Evolutionary conservation across 768 basidiomycete genomes (phyloP).

Genomic region (Boletus rubescentipes): DNA sequence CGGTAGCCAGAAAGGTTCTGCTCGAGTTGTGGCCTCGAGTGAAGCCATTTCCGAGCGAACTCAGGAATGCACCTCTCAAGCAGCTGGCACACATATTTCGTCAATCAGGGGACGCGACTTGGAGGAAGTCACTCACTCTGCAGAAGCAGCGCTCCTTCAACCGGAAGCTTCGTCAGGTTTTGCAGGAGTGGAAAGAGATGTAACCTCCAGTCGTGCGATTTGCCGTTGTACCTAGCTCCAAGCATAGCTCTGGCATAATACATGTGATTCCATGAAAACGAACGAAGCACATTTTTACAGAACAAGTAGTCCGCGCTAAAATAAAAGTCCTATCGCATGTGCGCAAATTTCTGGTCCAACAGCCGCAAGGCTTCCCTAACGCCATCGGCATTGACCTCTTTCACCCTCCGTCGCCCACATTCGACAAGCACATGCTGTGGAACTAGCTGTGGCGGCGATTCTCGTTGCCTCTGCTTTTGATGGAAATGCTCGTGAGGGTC

Average conservation of each 20-base stretch:
- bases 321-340: conserved; percentile 26
- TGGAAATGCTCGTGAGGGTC: conserved; percentile 56
- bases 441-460: conserved; percentile 51
- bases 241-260: conserved; percentile 2
- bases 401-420: conserved; percentile 60
- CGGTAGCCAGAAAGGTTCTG: conserved; percentile 52
- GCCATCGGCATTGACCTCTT: conserved; percentile 69
- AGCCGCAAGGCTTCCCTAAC: conserved; percentile 75
- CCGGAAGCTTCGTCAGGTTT: conserved; percentile 34
- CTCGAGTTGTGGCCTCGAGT: conserved; percentile 64
- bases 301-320: neutral
- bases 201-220: conserved; percentile 4
- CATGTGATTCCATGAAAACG: neutral
- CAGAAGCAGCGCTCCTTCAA: conserved; percentile 38
- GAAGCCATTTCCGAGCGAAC: conserved; percentile 55
- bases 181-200: conserved; percentile 25
- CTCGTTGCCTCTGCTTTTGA: conserved; percentile 40
- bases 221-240: neutral
- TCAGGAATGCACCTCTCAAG: conserved; percentile 44
- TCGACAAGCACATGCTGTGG: conserved; percentile 61
- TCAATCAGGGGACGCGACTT: conserved; percentile 17
- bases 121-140: conserved; percentile 28
- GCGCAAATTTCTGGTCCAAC: conserved; percentile 62
- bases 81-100: conserved; percentile 49
- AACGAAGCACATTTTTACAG: neutral